Conservation (phyloP, 2,329 filamentous ascomycete species). For the Fusarium sulawesiense region DNA sequence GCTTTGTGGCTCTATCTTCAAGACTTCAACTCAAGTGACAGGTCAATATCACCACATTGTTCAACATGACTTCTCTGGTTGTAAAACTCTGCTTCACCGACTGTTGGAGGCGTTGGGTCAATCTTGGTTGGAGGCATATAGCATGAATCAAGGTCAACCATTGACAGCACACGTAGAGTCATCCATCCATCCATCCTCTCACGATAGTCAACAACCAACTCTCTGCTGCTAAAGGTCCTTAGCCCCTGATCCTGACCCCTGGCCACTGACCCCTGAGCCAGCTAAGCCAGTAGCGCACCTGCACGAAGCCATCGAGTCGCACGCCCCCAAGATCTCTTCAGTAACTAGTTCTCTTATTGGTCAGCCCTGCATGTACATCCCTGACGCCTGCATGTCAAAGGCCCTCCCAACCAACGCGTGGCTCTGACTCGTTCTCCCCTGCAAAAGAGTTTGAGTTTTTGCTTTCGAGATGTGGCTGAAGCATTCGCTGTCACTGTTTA, state of each 20-base stretch:
- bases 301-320: slow-evolving; percentile 22
- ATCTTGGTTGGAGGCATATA: slow-evolving; percentile 14
- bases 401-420: slow-evolving; percentile 21
- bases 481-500: background rate
- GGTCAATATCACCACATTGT: background rate
- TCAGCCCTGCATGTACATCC: slow-evolving; percentile 31
- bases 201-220: slow-evolving; percentile 11
- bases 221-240: background rate
- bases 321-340: slow-evolving; percentile 17
- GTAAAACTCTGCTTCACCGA: slow-evolving; percentile 32
- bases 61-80: slow-evolving; percentile 6
- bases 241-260: slow-evolving; percentile 19
- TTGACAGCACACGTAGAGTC: slow-evolving; percentile 26
- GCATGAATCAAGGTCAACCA: slow-evolving; percentile 30
- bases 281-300: slow-evolving; percentile 24
- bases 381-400: slow-evolving; percentile 41
- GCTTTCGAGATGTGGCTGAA: slow-evolving; percentile 28
- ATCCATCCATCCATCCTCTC: slow-evolving; percentile 31
- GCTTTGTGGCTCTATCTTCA: slow-evolving; percentile 12
- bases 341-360: slow-evolving; percentile 23
- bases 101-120: slow-evolving; percentile 16
- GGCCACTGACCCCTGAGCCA: slow-evolving; percentile 29
- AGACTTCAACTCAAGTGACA: slow-evolving; percentile 8
- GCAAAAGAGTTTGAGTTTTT: slow-evolving; percentile 15
- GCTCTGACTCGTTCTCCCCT: slow-evolving; percentile 32